Conservation (phyloP, 2,329 filamentous ascomycete genomes). For the Venturia effusa region DNA sequence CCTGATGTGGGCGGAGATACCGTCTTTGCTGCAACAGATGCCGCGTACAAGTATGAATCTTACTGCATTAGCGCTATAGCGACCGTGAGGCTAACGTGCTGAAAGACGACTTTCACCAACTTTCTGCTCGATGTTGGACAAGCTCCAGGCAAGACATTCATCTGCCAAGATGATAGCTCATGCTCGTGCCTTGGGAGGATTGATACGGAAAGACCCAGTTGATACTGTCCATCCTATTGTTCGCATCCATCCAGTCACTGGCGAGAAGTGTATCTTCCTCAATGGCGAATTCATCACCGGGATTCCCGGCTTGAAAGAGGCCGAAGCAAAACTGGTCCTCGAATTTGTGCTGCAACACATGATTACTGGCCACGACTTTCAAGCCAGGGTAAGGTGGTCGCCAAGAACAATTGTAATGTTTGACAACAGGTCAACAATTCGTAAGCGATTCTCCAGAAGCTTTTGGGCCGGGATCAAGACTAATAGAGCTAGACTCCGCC, state of each 20-base stretch:
- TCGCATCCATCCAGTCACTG: conserved; percentile 37
- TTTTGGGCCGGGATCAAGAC: background rate
- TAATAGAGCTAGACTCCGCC: conserved; percentile 31
- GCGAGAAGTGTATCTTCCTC: conserved; percentile 37
- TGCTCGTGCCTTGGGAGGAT: background rate
- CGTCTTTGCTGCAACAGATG: conserved; percentile 33
- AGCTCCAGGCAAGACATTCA: background rate
- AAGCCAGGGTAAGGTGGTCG: conserved; percentile 36
- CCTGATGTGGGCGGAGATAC: conserved; percentile 41
- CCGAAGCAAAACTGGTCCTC: conserved; percentile 33
- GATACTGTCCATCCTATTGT: conserved; percentile 32
- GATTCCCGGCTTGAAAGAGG: conserved; percentile 37
- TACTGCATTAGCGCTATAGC: no score
- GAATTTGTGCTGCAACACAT: conserved; percentile 40
- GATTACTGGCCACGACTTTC: conserved; percentile 36
- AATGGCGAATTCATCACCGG: conserved; percentile 39
- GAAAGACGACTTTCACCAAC: background rate
- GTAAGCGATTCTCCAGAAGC: conserved; percentile 22
- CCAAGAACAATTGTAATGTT: conserved; percentile 11
- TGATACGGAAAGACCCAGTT: background rate
- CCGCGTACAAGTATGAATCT: conserved; percentile 28
- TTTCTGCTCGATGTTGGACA: background rate
- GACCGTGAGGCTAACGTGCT: background rate
- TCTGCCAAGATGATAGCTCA: conserved; percentile 1
- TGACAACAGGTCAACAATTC: conserved; percentile 24